Evolutionary conservation across 148 eudicot species (phyloP).

Genomic region (Talinum fruticosum): DNA sequence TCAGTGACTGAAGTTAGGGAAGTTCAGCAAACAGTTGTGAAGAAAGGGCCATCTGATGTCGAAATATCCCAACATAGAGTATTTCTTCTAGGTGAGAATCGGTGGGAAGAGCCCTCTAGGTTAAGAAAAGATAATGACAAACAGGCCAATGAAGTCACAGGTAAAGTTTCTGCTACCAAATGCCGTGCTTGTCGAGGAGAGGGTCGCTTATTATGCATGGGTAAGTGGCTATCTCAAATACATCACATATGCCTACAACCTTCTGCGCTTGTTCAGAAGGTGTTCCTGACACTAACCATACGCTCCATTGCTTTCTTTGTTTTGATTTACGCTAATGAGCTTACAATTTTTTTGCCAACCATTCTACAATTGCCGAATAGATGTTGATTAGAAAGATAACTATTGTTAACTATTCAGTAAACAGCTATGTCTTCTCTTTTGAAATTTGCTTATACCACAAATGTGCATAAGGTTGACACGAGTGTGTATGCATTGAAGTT

Average conservation of each 20-base stretch:
- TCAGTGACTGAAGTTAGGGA: constrained; percentile 38
- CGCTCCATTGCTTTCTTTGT: background rate
- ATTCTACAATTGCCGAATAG: background rate
- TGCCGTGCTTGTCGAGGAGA: constrained; percentile 78
- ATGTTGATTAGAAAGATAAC: too few relatives aligned
- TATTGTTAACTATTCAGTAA: background rate
- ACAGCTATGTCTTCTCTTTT: background rate
- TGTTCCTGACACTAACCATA: background rate
- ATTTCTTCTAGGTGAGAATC: constrained; percentile 90
- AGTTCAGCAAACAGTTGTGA: constrained; percentile 40
- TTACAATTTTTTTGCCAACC: background rate
- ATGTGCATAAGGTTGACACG: background rate
- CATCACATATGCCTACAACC: background rate
- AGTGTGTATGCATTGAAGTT: background rate
- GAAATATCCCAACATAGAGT: constrained; percentile 47
- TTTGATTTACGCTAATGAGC: background rate
- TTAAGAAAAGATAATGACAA: constrained; percentile 41
- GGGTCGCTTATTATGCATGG: constrained; percentile 82
- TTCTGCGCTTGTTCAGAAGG: background rate
- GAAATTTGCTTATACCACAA: background rate
- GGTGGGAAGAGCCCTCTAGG: constrained; percentile 97
- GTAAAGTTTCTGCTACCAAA: constrained; percentile 32
- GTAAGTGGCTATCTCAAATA: constrained; percentile 32
- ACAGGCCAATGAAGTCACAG: constrained; percentile 24
- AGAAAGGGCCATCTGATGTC: constrained; percentile 34